Evolutionary conservation across 2,329 filamentous ascomycete genomes (phyloP).

Genomic region (Anthostomella pinea): DNA sequence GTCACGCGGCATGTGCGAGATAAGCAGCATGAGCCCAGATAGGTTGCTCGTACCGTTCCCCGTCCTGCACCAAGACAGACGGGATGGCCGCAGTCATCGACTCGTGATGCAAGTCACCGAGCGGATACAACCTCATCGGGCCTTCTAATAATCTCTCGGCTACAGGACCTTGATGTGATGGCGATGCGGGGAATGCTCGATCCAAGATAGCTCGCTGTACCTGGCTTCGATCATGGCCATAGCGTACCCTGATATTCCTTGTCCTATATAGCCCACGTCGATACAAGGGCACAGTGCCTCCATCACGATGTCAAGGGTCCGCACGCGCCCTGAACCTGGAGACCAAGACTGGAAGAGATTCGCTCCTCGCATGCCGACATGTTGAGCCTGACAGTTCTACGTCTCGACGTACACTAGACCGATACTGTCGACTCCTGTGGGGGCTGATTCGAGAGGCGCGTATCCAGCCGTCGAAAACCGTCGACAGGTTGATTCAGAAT

Average conservation of each 20-base stretch:
- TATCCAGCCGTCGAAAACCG: too few relatives aligned
- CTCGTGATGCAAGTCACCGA: too few relatives aligned
- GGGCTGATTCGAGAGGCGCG: too few relatives aligned
- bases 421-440: too few relatives aligned
- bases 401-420: too few relatives aligned
- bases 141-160: background rate
- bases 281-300: too few relatives aligned
- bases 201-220: background rate
- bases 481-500: background rate
- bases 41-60: background rate
- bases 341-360: too few relatives aligned
- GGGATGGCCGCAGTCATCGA: background rate
- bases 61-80: background rate
- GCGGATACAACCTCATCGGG: background rate
- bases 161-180: background rate
- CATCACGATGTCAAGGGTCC: too few relatives aligned
- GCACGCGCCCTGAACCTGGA: too few relatives aligned
- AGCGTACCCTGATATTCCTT: background rate
- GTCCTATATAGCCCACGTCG: too few relatives aligned
- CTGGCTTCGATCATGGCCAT: conserved; percentile 4
- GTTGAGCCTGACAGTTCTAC: too few relatives aligned
- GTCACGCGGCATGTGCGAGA: background rate
- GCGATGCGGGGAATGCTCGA: conserved; percentile 4
- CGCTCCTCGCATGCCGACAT: too few relatives aligned
- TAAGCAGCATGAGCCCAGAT: background rate